Evolutionary conservation across 306 rosid species (phyloP), one percentile per base, ranked within the genome.

Genomic region (Quercus wislizeni): DNA sequence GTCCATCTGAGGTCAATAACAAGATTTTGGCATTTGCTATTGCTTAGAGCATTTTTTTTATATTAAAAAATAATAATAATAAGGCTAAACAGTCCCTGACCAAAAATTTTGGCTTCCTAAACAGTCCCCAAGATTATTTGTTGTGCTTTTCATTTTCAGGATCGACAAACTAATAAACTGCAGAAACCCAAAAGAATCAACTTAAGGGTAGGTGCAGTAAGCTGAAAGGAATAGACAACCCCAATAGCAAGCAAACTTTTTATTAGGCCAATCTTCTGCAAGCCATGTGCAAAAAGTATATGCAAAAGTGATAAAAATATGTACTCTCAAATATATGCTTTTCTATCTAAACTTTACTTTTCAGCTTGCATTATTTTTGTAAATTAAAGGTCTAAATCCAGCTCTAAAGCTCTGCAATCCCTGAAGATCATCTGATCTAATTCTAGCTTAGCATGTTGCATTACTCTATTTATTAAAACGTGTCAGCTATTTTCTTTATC

Each of bases 281-380:
- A 87, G 80, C 89, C 98, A 94, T 89, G 96, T 92, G 98, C 96
- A 61, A 78, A 90, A 92, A 90, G 92, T 74, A 68, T 69, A 64
- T 52, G 62, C 80, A 85, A 85, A 90, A 89, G 85, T 79, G 85
- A 77, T 74, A 72, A 84, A 88, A 83, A 79, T 82, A 83, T 76
- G 83, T 88, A 83, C 82, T 31, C 70, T 80, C 75, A 77, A 81
- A 52, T 63, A 82, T 75, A 77, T 73, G 74, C 80, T 74, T 87
- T 84, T 84, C 87, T 78, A 71, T 87, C 91, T 81, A 77, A 85
- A 61, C 86, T 79, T 62, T 51, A 78, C 94, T 88, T 87, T 86
- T 75, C 88, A 85, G 82, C 88, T 84, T 85, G 89, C 84, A 87
- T 83, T 88, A 85, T 74, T 83, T 83, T 88, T 88, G 82, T 75